These are phyloP conservation scores for Diaporthe batatas DNA, from an alignment of 2,329 filamentous ascomycete genomes.

Conservation along the genomic window DNA sequence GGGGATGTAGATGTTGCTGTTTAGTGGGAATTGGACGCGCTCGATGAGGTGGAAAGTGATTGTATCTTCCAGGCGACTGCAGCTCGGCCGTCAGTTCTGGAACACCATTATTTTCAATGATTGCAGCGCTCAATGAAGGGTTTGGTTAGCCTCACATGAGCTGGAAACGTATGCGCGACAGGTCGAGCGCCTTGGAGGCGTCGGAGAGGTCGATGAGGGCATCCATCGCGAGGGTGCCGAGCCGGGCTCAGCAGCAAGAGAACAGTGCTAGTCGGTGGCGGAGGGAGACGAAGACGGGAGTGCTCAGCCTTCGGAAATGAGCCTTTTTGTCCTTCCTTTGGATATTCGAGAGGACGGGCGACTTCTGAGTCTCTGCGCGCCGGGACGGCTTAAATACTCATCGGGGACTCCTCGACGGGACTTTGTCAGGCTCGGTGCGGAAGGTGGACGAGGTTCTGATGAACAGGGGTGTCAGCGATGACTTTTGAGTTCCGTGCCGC, in stretches of 20 bases:
- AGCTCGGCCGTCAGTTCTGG: not conserved
- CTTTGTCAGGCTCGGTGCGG: constrained; percentile 16
- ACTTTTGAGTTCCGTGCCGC: constrained; percentile 24
- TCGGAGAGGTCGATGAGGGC: constrained; percentile 89
- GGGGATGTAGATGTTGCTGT: constrained; percentile 86
- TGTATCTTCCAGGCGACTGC: constrained; percentile 94
- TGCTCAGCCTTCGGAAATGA: not conserved
- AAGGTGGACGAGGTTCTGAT: not conserved
- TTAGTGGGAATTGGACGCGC: constrained; percentile 96
- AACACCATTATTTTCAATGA: too few relatives aligned
- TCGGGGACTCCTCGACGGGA: constrained; percentile 12
- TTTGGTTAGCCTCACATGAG: constrained; percentile 75
- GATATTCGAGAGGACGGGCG: not conserved
- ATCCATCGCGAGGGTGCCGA: constrained; percentile 75
- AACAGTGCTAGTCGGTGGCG: not conserved
- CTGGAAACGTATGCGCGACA: constrained; percentile 92
- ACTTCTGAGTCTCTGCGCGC: not conserved
- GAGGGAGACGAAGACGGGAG: not conserved
- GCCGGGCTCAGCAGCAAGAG: not conserved
- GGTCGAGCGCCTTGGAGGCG: constrained; percentile 85
- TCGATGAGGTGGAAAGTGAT: constrained; percentile 98
- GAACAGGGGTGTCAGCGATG: constrained; percentile 9
- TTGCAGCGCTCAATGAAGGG: not conserved
- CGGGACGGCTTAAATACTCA: not conserved
- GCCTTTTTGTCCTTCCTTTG: not conserved